Evolutionary conservation across 768 basidiomycete genomes (phyloP).

Genomic region (Dendrothele bispora): DNA sequence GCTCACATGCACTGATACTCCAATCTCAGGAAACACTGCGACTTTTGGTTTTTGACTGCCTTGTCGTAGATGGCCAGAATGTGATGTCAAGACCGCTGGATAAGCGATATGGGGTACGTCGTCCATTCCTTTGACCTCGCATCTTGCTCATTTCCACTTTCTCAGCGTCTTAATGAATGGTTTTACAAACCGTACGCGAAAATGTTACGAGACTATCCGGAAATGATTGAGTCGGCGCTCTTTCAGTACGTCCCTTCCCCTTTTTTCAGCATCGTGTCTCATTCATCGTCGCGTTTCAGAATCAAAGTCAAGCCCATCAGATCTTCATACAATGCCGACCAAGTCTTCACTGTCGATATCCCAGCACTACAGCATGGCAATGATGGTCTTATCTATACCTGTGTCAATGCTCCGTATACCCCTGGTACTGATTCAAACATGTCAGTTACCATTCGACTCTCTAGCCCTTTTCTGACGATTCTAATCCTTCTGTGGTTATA

Average conservation of each 20-base stretch:
- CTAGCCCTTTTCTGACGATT: constrained; percentile 1
- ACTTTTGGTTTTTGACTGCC: constrained; percentile 89
- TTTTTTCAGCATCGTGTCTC: neutral
- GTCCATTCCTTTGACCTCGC: neutral
- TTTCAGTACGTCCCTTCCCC: constrained; percentile 74
- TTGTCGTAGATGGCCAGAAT: constrained; percentile 83
- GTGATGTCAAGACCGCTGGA: constrained; percentile 83
- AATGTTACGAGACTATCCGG: constrained; percentile 68
- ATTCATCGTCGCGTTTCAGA: constrained; percentile 36
- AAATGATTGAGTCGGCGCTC: constrained; percentile 62
- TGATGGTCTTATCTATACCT: constrained; percentile 96
- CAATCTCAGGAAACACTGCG: constrained; percentile 72
- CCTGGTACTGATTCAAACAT: constrained; percentile 87
- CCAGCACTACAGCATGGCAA: constrained; percentile 87
- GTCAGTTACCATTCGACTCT: constrained; percentile 43
- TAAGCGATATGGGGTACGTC: constrained; percentile 86
- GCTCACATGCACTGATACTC: neutral
- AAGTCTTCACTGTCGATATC: constrained; percentile 83
- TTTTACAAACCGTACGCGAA: constrained; percentile 79
- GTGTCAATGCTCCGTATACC: constrained; percentile 79
- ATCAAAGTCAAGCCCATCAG: constrained; percentile 87
- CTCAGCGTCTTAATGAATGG: constrained; percentile 76
- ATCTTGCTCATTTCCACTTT: constrained; percentile 7
- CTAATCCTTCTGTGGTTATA: constrained; percentile 28
- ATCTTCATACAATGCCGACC: constrained; percentile 83